Conservation (phyloP, 2,329 filamentous ascomycete genomes). For the Claviceps humidiphila region DNA sequence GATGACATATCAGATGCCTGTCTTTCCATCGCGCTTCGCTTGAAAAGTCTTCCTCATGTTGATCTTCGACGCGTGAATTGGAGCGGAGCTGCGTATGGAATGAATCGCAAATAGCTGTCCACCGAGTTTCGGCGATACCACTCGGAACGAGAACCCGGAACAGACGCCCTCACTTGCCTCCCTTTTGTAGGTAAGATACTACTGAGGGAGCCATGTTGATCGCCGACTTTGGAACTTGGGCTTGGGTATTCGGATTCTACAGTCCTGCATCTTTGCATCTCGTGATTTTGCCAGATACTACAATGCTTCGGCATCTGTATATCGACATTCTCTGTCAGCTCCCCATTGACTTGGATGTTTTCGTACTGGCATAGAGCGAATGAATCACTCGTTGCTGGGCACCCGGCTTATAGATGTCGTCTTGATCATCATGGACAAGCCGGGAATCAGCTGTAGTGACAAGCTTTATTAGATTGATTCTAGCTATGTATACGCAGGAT, state of each 20-base stretch:
- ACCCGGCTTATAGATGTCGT: constrained; percentile 42
- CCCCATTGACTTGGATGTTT: constrained; percentile 38
- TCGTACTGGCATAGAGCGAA: constrained; percentile 42
- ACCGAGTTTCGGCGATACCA: not conserved
- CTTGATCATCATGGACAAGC: constrained; percentile 37
- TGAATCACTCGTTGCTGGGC: constrained; percentile 39
- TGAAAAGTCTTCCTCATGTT: not conserved
- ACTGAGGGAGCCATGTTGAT: not conserved
- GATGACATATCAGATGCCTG: not conserved
- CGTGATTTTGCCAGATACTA: constrained; percentile 21
- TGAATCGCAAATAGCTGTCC: not conserved
- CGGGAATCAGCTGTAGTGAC: constrained; percentile 49
- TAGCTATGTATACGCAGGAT: too few species aligned
- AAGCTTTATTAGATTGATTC: constrained; percentile 15
- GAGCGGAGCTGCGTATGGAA: not conserved
- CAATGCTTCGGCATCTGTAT: constrained; percentile 19
- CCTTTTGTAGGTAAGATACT: not conserved
- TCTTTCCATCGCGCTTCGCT: not conserved
- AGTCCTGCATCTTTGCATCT: not conserved
- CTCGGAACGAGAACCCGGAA: not conserved
- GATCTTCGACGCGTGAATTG: not conserved
- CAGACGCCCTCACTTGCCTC: not conserved
- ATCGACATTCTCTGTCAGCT: constrained; percentile 37
- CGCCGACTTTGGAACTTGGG: not conserved
- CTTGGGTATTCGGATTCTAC: too few species aligned